Evolutionary conservation across 306 rosid genomes (phyloP).

Genomic region (Clitoria ternatea): DNA sequence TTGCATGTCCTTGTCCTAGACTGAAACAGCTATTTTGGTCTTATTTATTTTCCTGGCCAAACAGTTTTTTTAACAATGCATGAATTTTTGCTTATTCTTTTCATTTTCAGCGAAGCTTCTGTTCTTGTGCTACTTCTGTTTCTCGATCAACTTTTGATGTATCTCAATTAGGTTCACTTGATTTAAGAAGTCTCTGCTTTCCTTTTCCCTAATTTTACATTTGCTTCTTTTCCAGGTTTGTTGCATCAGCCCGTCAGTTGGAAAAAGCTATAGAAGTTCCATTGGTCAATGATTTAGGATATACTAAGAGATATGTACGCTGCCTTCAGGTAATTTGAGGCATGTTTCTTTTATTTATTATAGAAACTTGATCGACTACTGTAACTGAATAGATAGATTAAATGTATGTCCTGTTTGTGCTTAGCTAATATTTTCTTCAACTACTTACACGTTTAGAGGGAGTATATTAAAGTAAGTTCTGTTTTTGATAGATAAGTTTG

Average conservation of each 20-base stretch:
- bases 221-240: conserved; percentile 57
- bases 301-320: conserved; percentile 96
- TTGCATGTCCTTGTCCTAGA: neutral
- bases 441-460: neutral
- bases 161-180: neutral
- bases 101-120: too few species aligned
- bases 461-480: conserved; percentile 4
- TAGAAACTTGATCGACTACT: neutral
- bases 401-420: neutral
- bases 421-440: neutral
- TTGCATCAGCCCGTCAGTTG: conserved; percentile 84
- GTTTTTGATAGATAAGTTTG: neutral
- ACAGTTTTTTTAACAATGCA: too few species aligned
- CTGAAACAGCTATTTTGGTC: neutral
- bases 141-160: neutral
- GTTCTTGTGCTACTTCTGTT: neutral
- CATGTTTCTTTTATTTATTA: neutral
- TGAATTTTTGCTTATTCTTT: too few species aligned
- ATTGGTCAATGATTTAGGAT: conserved; percentile 95
- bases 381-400: conserved; percentile 1
- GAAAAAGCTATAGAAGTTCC: conserved; percentile 98
- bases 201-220: neutral
- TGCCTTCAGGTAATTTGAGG: conserved; percentile 78
- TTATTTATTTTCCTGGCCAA: neutral
- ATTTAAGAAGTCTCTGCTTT: neutral